phyloP scores from a whole-genome alignment of 2,329 filamentous ascomycete genomes.

The Diaporthe amygdali region DNA sequence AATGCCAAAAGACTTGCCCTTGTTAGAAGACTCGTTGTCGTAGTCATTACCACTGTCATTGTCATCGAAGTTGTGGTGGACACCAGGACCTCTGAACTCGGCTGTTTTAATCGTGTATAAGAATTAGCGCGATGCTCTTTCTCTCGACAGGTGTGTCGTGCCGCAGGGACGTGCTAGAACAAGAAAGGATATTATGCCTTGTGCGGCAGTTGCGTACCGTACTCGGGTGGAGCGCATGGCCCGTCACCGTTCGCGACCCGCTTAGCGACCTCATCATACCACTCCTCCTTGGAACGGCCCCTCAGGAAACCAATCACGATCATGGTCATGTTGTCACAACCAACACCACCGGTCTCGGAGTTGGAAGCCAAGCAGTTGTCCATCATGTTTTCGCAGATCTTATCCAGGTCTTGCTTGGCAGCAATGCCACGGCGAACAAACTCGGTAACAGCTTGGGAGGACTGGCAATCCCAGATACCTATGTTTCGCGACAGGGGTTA shows the following conservation, averaged over 20 bases:
- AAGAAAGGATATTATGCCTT: not conserved
- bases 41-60: slow-evolving; percentile 79
- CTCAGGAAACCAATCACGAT: slow-evolving; percentile 85
- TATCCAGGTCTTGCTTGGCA: slow-evolving; percentile 90
- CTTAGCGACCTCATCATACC: slow-evolving; percentile 95
- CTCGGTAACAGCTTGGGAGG: slow-evolving; percentile 95
- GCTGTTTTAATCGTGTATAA: slow-evolving; percentile 55
- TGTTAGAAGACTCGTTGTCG: slow-evolving; percentile 65
- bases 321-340: slow-evolving; percentile 99
- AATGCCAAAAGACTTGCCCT: slow-evolving; percentile 65
- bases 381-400: slow-evolving; percentile 99
- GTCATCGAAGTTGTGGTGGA: slow-evolving; percentile 83
- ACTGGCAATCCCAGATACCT: slow-evolving; percentile 99
- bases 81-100: slow-evolving; percentile 83
- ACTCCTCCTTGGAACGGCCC: slow-evolving; percentile 94
- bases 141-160: not conserved
- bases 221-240: slow-evolving; percentile 98
- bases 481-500: slow-evolving; percentile 11
- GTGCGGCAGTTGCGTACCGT: slow-evolving; percentile 75
- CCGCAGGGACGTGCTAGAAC: not conserved
- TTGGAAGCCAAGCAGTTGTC: slow-evolving; percentile 98
- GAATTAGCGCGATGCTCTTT: slow-evolving; percentile 23
- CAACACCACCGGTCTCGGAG: slow-evolving; percentile 96
- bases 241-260: slow-evolving; percentile 96
- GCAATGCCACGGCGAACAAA: slow-evolving; percentile 97